Conservation (phyloP, 345 rosid species). For the Brassica cretica region DNA sequence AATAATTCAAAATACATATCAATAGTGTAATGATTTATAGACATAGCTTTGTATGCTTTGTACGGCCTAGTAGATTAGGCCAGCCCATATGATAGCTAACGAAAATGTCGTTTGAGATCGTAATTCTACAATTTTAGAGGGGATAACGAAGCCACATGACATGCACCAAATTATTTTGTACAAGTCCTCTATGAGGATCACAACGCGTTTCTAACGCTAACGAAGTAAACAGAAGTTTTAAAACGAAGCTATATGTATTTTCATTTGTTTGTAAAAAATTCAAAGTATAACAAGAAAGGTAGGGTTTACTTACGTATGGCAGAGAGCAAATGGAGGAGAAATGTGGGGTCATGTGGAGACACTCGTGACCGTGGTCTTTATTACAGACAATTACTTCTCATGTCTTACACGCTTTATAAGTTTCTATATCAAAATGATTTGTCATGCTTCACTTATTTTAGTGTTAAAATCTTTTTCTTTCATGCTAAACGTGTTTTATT, state of each 20-base stretch:
- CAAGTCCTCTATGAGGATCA: neutral
- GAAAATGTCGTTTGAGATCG: too few relatives aligned
- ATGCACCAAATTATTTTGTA: neutral
- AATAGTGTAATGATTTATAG: neutral
- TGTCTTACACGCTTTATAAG: slow-evolving; percentile 46
- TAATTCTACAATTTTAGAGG: neutral
- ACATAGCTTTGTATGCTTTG: neutral
- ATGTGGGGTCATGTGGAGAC: slow-evolving; percentile 36
- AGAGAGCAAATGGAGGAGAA: slow-evolving; percentile 13
- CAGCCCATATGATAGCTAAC: neutral
- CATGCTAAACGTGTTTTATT: neutral
- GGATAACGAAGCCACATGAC: neutral
- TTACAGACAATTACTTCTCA: slow-evolving; percentile 40
- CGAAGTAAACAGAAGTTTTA: neutral
- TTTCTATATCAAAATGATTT: neutral
- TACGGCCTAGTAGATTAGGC: neutral
- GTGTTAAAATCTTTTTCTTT: neutral
- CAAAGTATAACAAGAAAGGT: neutral
- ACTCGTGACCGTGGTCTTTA: slow-evolving; percentile 37
- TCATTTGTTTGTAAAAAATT: neutral
- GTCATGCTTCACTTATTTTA: slow-evolving; percentile 29
- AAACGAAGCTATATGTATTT: neutral
- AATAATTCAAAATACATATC: too few relatives aligned
- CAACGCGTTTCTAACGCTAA: neutral
- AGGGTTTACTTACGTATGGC: slow-evolving; percentile 13